Conservation (phyloP, 1,139 yeast genomes). For the Hyphopichia pseudoburtonii region DNA sequence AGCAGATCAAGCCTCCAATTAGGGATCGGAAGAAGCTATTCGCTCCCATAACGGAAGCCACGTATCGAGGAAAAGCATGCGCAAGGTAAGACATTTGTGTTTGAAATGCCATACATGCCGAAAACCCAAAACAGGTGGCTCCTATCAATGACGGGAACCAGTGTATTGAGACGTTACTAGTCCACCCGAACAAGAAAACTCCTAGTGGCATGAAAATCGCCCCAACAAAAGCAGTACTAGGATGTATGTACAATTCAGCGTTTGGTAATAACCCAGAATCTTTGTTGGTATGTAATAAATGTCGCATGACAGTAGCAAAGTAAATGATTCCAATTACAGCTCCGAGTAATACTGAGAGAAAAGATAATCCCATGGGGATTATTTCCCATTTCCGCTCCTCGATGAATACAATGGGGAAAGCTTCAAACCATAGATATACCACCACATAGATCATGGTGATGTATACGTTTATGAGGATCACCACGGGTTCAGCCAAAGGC, state of each 20-base stretch:
- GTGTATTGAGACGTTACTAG: conserved; percentile 24
- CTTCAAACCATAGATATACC: conserved; percentile 35
- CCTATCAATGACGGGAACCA: conserved; percentile 38
- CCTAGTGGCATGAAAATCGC: conserved; percentile 30
- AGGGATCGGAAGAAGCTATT: conserved; percentile 2
- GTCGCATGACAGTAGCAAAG: conserved; percentile 19
- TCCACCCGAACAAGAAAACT: conserved; percentile 35
- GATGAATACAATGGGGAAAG: conserved; percentile 30
- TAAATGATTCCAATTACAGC: conserved; percentile 18
- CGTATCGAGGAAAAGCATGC: conserved; percentile 34
- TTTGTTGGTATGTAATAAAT: conserved; percentile 8
- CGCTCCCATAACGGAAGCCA: conserved; percentile 3
- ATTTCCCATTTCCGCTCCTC: conserved; percentile 26
- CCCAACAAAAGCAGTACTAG: conserved; percentile 36
- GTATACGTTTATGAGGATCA: conserved; percentile 28
- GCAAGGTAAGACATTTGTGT: conserved; percentile 53
- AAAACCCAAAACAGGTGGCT: conserved; percentile 24
- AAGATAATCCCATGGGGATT: conserved; percentile 23
- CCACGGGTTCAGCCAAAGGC: conserved; percentile 31
- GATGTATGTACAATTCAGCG: conserved; percentile 63
- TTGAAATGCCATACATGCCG: conserved; percentile 32
- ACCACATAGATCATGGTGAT: conserved; percentile 30
- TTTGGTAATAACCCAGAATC: conserved; percentile 32
- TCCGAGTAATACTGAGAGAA: conserved; percentile 21
- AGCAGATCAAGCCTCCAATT: conserved; percentile 1